A percentile compares a stretch with the other conserved stretches of the same genome.
phyloP scores from a whole-genome alignment of 345 rosid species.

The Arabis hirsuta region DNA sequence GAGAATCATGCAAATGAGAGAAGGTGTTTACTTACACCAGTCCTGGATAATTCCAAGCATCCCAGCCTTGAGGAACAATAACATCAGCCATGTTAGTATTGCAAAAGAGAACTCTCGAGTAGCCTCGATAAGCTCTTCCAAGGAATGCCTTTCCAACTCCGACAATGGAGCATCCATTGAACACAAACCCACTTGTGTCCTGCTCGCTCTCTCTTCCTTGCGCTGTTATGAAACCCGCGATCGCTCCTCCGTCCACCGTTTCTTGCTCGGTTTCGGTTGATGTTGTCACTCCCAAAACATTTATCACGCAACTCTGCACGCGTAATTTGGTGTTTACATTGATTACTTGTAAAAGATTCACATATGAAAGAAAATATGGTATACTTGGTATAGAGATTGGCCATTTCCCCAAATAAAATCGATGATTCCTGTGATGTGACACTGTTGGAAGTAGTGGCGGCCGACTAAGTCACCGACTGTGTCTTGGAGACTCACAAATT shows the following conservation, averaged over 20 bases:
- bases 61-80: slow-evolving; percentile 48
- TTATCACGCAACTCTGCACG: slow-evolving; percentile 15
- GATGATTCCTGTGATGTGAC: slow-evolving; percentile 45
- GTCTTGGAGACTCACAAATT: slow-evolving; percentile 45
- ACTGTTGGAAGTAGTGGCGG: slow-evolving; percentile 47
- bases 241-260: neutral
- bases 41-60: slow-evolving; percentile 21
- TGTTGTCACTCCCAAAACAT: neutral
- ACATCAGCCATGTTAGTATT: slow-evolving; percentile 17
- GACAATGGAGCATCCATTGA: slow-evolving; percentile 20
- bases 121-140: slow-evolving; percentile 46
- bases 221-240: slow-evolving; percentile 48
- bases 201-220: slow-evolving; percentile 34
- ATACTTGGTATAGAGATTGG: slow-evolving; percentile 50
- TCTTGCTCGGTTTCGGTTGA: neutral
- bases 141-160: slow-evolving; percentile 42
- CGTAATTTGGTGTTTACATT: neutral
- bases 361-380: neutral
- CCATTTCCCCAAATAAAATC: slow-evolving; percentile 56
- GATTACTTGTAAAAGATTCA: neutral
- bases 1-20: neutral
- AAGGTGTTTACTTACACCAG: slow-evolving; percentile 41
- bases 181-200: slow-evolving; percentile 41
- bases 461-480: slow-evolving; percentile 42
- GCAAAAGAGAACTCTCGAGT: slow-evolving; percentile 45